Conservation (phyloP, 768 basidiomycete genomes). For the Leccinellum luteum region DNA sequence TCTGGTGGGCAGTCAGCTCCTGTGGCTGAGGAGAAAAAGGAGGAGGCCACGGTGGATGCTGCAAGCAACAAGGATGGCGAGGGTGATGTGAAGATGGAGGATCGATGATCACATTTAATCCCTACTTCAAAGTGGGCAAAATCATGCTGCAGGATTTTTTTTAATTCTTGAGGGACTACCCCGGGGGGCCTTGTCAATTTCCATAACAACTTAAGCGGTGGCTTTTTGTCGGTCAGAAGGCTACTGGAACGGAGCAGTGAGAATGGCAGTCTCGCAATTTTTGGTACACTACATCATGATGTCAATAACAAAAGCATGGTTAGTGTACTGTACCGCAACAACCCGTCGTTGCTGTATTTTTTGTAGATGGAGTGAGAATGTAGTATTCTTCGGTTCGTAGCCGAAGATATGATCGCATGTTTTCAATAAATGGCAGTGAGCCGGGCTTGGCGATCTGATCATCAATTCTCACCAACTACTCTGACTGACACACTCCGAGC, state of each 20-base stretch:
- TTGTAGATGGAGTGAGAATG: neutral
- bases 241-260: neutral
- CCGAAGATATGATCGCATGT: constrained; percentile 11
- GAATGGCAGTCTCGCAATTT: too few species aligned
- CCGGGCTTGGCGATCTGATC: constrained; percentile 3
- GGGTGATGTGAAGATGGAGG: constrained; percentile 53
- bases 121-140: neutral
- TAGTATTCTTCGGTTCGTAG: neutral
- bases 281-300: neutral
- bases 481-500: constrained; percentile 2
- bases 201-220: neutral
- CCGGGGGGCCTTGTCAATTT: too few species aligned
- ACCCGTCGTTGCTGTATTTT: too few species aligned
- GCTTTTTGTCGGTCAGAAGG: neutral
- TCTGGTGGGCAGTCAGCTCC: constrained; percentile 36
- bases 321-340: neutral
- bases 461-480: neutral
- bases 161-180: too few species aligned
- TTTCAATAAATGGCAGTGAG: constrained; percentile 4
- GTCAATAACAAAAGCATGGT: neutral
- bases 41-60: constrained; percentile 21
- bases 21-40: constrained; percentile 25
- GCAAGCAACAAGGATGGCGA: constrained; percentile 33
- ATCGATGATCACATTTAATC: constrained; percentile 20
- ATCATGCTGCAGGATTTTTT: too few species aligned